A percentile compares a stretch with the other conserved stretches of the same genome.
Evolutionary conservation across 2,329 filamentous ascomycete species (phyloP).

Genomic region (Hortaea sp.): DNA sequence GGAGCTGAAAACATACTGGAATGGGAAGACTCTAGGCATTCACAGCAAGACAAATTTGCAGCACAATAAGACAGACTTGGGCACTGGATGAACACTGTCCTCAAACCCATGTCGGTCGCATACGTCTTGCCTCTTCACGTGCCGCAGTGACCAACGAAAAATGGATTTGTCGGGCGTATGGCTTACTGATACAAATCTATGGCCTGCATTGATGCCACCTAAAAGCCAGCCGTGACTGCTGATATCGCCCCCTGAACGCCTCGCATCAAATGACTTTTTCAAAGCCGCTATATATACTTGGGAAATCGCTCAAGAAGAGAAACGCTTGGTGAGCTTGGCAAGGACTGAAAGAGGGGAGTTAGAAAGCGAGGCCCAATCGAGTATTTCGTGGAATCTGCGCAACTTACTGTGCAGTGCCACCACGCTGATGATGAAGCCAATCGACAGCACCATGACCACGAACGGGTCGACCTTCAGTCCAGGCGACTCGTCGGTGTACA

Average conservation of each 20-base stretch:
- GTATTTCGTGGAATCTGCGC: not conserved
- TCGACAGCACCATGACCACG: conserved; percentile 86
- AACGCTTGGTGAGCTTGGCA: conserved; percentile 86
- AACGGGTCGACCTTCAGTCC: conserved; percentile 97
- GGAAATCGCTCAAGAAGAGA: conserved; percentile 45
- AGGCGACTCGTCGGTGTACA: conserved; percentile 97
- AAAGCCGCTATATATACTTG: not conserved
- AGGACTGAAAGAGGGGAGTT: conserved; percentile 54
- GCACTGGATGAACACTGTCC: no score
- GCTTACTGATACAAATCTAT: not conserved
- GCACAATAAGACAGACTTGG: no score
- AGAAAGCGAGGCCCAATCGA: not conserved
- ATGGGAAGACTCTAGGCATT: no score
- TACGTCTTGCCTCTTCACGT: not conserved
- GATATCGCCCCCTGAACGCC: conserved; percentile 4
- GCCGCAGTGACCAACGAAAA: not conserved
- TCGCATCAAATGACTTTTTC: not conserved
- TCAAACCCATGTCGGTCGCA: no score
- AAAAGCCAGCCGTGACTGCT: no score
- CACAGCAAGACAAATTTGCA: no score
- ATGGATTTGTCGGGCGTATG: not conserved
- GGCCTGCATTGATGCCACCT: no score
- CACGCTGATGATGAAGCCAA: conserved; percentile 98
- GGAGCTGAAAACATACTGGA: no score
- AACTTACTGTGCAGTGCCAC: conserved; percentile 88